Evolutionary conservation across 2,329 filamentous ascomycete genomes (phyloP).

Genomic region (Alternaria gansuensis): DNA sequence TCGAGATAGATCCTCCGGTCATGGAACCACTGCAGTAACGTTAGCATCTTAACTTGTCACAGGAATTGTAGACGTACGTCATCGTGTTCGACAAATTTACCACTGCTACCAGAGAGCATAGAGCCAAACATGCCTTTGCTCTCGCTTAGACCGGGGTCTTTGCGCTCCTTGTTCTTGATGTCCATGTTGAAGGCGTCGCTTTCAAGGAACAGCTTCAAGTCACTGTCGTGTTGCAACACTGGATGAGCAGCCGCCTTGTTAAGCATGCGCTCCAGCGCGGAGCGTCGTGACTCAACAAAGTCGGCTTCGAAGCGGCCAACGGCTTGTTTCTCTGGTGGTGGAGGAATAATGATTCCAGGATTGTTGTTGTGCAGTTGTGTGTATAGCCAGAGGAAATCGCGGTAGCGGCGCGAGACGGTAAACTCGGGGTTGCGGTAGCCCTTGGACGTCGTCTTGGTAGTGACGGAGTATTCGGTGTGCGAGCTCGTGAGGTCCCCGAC

Average conservation of each 20-base stretch:
- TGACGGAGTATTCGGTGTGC: slow-evolving; percentile 96
- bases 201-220: slow-evolving; percentile 95
- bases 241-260: slow-evolving; percentile 94
- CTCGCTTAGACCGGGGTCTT: slow-evolving; percentile 84
- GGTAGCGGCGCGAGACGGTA: slow-evolving; percentile 89
- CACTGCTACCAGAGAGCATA: slow-evolving; percentile 74
- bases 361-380: slow-evolving; percentile 93
- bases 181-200: slow-evolving; percentile 96
- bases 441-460: slow-evolving; percentile 95
- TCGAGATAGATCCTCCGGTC: slow-evolving; percentile 95
- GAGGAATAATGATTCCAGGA: slow-evolving; percentile 92
- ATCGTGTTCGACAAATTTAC: slow-evolving; percentile 97
- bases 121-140: slow-evolving; percentile 93
- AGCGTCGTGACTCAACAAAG: slow-evolving; percentile 91
- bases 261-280: slow-evolving; percentile 94
- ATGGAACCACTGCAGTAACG: slow-evolving; percentile 81
- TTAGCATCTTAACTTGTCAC: slow-evolving; percentile 18
- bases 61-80: slow-evolving; percentile 68
- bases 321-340: slow-evolving; percentile 96
- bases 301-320: slow-evolving; percentile 95
- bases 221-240: slow-evolving; percentile 88
- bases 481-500: slow-evolving; percentile 96
- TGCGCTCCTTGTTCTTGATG: slow-evolving; percentile 95
- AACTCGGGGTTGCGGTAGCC: slow-evolving; percentile 94
- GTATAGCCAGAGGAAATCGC: slow-evolving; percentile 98